These are phyloP conservation scores for Naganishia randhawae DNA, from an alignment of 768 basidiomycete genomes.

Conservation along the genomic window DNA sequence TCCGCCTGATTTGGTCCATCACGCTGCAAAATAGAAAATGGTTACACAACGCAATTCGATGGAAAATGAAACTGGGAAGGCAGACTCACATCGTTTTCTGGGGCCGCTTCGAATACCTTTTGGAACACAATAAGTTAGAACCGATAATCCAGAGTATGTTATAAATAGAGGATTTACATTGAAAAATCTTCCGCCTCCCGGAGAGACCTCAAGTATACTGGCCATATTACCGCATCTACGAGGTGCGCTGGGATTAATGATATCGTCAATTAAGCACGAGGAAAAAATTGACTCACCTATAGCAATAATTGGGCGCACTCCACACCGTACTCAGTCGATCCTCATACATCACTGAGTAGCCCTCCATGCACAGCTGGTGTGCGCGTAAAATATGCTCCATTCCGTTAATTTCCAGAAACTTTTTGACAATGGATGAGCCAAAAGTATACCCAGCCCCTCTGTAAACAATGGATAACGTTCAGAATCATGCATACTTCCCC, in stretches of 20 bases:
- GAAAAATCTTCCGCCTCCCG: conserved; percentile 79
- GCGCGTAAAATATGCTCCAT: conserved; percentile 98
- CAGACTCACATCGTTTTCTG: conserved; percentile 72
- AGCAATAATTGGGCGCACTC: conserved; percentile 98
- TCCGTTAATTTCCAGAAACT: conserved; percentile 90
- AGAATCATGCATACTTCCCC: background rate
- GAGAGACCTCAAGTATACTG: conserved; percentile 90
- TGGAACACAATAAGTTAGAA: background rate
- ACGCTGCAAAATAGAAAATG: conserved; percentile 18
- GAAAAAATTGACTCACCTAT: conserved; percentile 54
- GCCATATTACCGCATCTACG: conserved; percentile 88
- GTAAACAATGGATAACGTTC: conserved; percentile 15
- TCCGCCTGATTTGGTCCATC: conserved; percentile 46
- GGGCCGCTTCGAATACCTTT: conserved; percentile 78
- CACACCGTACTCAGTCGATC: conserved; percentile 94
- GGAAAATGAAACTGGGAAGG: background rate
- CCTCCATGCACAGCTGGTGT: conserved; percentile 99
- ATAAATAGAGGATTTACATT: conserved; percentile 60
- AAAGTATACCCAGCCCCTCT: conserved; percentile 99
- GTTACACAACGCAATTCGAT: background rate
- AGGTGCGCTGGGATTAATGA: conserved; percentile 12
- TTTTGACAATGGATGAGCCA: conserved; percentile 93
- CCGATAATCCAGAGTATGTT: background rate
- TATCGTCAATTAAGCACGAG: background rate
- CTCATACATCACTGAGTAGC: conserved; percentile 94